These are phyloP conservation scores for Davidsoniella neocaledoniae DNA, from an alignment of 2,329 filamentous ascomycete genomes.

Conservation along the genomic window DNA sequence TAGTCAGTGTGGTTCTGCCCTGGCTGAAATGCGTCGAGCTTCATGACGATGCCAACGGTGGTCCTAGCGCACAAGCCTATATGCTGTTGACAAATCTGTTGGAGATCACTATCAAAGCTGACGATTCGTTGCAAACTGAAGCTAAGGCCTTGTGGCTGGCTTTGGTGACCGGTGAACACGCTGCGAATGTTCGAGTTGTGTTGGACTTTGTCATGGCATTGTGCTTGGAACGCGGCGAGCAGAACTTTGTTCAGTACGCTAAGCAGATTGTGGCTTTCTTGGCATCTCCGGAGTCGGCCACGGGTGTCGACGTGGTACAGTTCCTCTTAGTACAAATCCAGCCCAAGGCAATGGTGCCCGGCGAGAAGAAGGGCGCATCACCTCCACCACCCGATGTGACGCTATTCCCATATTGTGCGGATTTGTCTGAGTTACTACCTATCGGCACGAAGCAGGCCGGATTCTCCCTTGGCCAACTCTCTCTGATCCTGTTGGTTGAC, in stretches of 20 bases:
- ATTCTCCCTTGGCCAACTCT: conserved; percentile 82
- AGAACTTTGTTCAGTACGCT: conserved; percentile 94
- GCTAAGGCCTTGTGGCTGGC: conserved; percentile 97
- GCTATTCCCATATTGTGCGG: conserved; percentile 75
- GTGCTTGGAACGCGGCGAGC: conserved; percentile 83
- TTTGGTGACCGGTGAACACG: conserved; percentile 78
- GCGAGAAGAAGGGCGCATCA: conserved; percentile 56
- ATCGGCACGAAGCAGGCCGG: conserved; percentile 83
- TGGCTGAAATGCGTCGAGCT: conserved; percentile 94
- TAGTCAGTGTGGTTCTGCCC: conserved; percentile 83
- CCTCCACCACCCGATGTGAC: conserved; percentile 56
- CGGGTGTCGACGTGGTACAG: conserved; percentile 66
- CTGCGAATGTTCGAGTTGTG: conserved; percentile 83
- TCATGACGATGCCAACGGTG: conserved; percentile 79
- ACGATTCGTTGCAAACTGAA: conserved; percentile 59
- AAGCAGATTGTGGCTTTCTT: conserved; percentile 97
- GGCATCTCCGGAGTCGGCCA: conserved; percentile 35
- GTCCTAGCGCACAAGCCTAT: conserved; percentile 79
- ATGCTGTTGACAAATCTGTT: conserved; percentile 89
- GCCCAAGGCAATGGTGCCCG: conserved; percentile 92
- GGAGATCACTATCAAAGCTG: conserved; percentile 80
- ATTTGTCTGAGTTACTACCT: conserved; percentile 61
- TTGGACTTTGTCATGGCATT: conserved; percentile 92
- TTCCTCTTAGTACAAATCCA: conserved; percentile 82
- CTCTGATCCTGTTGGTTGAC: conserved; percentile 85